Evolutionary conservation across 139 green algal genomes (phyloP), one percentile per base, ranked within the genome.

Genomic region (Limnomonas spitsbergensis): DNA sequence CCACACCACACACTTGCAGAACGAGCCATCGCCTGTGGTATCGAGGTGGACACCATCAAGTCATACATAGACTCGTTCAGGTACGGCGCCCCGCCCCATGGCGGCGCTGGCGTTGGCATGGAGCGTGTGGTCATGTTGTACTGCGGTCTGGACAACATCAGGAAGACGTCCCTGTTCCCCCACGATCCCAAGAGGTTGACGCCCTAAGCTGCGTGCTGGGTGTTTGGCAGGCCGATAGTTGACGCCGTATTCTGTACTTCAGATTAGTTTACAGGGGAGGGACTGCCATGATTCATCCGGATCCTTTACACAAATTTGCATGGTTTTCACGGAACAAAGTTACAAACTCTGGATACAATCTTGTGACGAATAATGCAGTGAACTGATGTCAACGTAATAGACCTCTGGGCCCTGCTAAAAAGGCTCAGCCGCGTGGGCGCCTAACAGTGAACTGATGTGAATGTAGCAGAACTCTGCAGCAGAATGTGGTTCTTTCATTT

Each of bases 71-170:
- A 98, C 83, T 84, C 86, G 1, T 99, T 99, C 91, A 96, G 92
- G 87, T 90, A 91, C 61, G 96, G 96, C 3, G 95, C 95, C 1
- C 80, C 86, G 0, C 96, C 96, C 24, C 96, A 99, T 79, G 96
- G 94, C 38, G 94, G 94, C 68, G 88, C 84, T 0, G 96, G 96
- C 39, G 96, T 99, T 38, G 96, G 96, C 38, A 80, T 99, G 79
- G 96, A 99, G 89, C 90, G 96, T 38, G 95, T 99, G 56, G 92
- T 98, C 24, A 99, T 99, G 96, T 88, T 99, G 34, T 99, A 98
- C 88, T 93, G 89, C 40, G 92, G 89, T 20, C 92, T 99, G 47
- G 90, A 96, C 89, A 99, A 99, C 89, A 98, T 99, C 80, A 90
- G 96, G 66, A 98, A 99, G 84, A 97, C 96, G 3, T 93, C 84